Base-by-base conservation (phyloP, 306 rosid species). In the Acacia crassicarpa region DNA sequence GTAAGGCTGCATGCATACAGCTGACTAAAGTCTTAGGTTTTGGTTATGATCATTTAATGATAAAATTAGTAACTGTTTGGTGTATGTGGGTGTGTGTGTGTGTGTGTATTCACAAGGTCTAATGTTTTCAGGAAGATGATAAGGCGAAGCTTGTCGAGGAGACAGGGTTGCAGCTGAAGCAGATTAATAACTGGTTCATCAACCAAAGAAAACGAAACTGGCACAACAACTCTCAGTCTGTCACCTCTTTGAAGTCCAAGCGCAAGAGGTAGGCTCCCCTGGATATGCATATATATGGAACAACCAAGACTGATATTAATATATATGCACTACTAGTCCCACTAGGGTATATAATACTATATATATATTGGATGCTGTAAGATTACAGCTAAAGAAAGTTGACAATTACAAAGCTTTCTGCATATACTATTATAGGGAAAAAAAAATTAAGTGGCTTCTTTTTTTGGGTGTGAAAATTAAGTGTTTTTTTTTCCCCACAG, bases 111-210 rank as follows among this genome's bases (percentile, higher is more conserved):
- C n/a, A n/a, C n/a, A n/a, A n/a, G n/a, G n/a, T n/a, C n/a, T n/a
- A n/a, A n/a, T n/a, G n/a, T n/a, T n/a, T n/a, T n/a, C 82, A 95
- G 99, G 99, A 95, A 85, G 99, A 95, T 77, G 99, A 95, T 88
- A 95, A 95, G 91, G 98, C 94, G 49, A 95, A 93, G 80, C 99
- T 95, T 2, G 99, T 95, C 76, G 99, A 95, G 80, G 99, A 95
- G 82, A 95, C 99, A 78, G 99, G 99, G 12, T 72, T 95, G 94
- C 99, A 95, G 88, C 94, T 95, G 88, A 95, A 95, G 88, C 99
- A 95, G 80, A 93, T 95, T 72, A 95, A 95, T 84, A 95, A 95
- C 59, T 95, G 99, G 99, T 95, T 95, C 85, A 95, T 95, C 67
- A 95, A 95, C 80, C 99, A 95, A 90, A 90, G 99, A 84, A 95